Evolutionary conservation across 1,139 yeast species (phyloP).

Genomic region (Suhomyces guaymorum): DNA sequence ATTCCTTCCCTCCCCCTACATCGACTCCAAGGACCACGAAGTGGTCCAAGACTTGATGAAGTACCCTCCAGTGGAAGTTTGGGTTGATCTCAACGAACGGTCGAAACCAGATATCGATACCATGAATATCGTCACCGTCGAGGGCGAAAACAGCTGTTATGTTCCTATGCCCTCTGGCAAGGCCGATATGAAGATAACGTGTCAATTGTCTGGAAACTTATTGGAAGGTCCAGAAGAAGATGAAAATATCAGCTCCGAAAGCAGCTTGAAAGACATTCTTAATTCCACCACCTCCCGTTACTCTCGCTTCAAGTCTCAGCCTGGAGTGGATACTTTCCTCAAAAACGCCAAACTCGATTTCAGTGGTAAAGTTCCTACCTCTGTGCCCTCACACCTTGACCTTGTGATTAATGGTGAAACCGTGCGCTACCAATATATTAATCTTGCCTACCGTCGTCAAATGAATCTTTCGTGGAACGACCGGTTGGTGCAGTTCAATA

Average conservation of each 20-base stretch:
- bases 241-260: background rate
- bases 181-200: slow-evolving; percentile 49
- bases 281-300: slow-evolving; percentile 35
- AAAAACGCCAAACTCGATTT: slow-evolving; percentile 40
- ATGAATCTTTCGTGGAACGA: slow-evolving; percentile 39
- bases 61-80: slow-evolving; percentile 57
- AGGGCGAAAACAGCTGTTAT: slow-evolving; percentile 44
- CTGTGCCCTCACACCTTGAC: slow-evolving; percentile 40
- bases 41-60: slow-evolving; percentile 22
- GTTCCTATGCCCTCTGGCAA: slow-evolving; percentile 41
- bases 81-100: slow-evolving; percentile 46
- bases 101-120: slow-evolving; percentile 43
- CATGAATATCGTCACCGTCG: slow-evolving; percentile 47
- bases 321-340: slow-evolving; percentile 48
- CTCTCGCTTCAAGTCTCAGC: slow-evolving; percentile 39
- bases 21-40: slow-evolving; percentile 18
- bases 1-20: slow-evolving; percentile 49
- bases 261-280: slow-evolving; percentile 20
- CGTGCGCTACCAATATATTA: slow-evolving; percentile 46
- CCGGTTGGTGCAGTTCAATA: slow-evolving; percentile 44
- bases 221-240: slow-evolving; percentile 15
- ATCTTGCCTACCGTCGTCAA: slow-evolving; percentile 44
- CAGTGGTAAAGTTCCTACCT: slow-evolving; percentile 35
- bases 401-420: slow-evolving; percentile 36
- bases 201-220: slow-evolving; percentile 41